phyloP scores from a whole-genome alignment of 163 green algal genomes.

The Trebouxiophyceae sp. region DNA sequence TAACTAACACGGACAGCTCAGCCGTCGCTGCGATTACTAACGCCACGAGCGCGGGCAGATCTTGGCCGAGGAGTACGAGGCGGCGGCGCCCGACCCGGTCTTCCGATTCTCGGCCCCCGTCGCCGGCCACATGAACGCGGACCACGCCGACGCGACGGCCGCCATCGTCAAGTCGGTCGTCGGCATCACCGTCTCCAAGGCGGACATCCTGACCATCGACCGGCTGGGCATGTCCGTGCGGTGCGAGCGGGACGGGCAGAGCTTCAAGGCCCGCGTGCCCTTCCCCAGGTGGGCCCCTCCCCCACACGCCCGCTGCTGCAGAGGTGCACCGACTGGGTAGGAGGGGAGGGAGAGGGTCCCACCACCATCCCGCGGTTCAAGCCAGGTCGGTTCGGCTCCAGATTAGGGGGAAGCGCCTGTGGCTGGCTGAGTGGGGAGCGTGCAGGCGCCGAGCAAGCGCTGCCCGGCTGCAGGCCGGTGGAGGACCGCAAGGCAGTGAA shows the following conservation, averaged over 20 bases:
- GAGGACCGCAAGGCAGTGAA: conserved; percentile 13
- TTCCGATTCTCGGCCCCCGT: conserved; percentile 6
- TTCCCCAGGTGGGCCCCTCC: conserved; percentile 1
- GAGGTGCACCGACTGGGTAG: not conserved
- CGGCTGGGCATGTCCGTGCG: conserved; percentile 8
- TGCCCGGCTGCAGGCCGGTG: conserved; percentile 5
- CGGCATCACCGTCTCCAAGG: not conserved
- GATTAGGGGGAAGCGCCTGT: no score
- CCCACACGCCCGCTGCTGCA: no score
- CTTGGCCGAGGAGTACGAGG: conserved; percentile 1
- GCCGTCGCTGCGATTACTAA: no score
- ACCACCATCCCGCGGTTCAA: no score
- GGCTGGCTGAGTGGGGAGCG: no score
- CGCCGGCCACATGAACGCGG: conserved; percentile 14
- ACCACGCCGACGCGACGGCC: conserved; percentile 4
- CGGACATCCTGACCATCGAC: conserved; percentile 10
- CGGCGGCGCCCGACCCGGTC: conserved; percentile 7
- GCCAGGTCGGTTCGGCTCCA: no score
- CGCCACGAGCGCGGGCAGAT: no score
- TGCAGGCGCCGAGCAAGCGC: no score
- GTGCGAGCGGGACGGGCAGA: not conserved
- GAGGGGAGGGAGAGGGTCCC: no score
- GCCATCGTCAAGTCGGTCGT: conserved; percentile 4
- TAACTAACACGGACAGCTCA: no score
- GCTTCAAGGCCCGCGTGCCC: conserved; percentile 1